phyloP scores from a whole-genome alignment of 1,139 yeast genomes.

The Sugiyamaella japonica region DNA sequence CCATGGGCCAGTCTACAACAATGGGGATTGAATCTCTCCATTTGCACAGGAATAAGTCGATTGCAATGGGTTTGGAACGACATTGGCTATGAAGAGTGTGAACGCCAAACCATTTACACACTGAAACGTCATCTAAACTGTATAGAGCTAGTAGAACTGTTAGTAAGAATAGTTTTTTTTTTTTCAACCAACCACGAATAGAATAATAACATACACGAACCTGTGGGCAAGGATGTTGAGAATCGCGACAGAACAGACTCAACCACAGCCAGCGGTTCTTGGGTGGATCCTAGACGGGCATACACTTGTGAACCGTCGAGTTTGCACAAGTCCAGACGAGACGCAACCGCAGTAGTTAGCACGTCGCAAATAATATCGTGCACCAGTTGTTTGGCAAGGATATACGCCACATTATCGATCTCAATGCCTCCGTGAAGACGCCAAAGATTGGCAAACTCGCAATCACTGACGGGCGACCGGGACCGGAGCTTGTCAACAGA shows the following conservation, averaged over 20 bases:
- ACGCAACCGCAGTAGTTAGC: slow-evolving; percentile 34
- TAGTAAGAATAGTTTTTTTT: background rate
- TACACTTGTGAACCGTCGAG: background rate
- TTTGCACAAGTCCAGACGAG: background rate
- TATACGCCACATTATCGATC: slow-evolving; percentile 45
- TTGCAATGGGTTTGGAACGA: slow-evolving; percentile 28
- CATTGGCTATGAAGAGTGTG: slow-evolving; percentile 49
- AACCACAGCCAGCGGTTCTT: slow-evolving; percentile 42
- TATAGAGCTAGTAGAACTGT: slow-evolving; percentile 26
- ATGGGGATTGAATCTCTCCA: slow-evolving; percentile 35
- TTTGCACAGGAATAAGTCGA: slow-evolving; percentile 21
- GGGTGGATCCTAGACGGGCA: slow-evolving; percentile 1
- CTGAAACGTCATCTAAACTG: slow-evolving; percentile 44
- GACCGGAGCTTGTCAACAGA: slow-evolving; percentile 46
- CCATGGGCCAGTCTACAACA: slow-evolving; percentile 50
- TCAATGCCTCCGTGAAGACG: slow-evolving; percentile 57
- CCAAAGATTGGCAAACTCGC: slow-evolving; percentile 59
- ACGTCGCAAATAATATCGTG: slow-evolving; percentile 46
- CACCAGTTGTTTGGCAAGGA: slow-evolving; percentile 43
- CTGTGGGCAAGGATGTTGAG: slow-evolving; percentile 30
- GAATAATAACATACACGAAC: background rate
- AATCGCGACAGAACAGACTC: slow-evolving; percentile 52
- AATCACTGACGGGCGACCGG: slow-evolving; percentile 56
- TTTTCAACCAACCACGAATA: background rate
- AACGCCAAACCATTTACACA: slow-evolving; percentile 63